A percentile compares a stretch with the other conserved stretches of the same genome.
Evolutionary conservation across 176 grass and related monocot species (phyloP).

Genomic region (Musa schizocarpa): DNA sequence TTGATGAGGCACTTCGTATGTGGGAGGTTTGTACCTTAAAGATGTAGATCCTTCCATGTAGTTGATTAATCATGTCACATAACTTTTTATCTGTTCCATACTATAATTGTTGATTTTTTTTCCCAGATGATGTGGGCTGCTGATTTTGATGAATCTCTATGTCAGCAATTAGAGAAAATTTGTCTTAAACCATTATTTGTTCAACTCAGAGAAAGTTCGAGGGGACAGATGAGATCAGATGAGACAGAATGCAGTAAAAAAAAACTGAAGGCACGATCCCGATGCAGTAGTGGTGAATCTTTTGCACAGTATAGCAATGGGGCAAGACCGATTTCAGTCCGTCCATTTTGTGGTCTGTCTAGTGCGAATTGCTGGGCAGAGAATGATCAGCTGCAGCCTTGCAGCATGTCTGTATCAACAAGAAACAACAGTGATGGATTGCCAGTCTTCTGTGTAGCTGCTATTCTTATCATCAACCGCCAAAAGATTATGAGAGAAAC

Average conservation of each 20-base stretch:
- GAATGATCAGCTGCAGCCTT: constrained; percentile 31
- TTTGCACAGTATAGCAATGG: constrained; percentile 30
- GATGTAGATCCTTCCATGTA: constrained; percentile 8
- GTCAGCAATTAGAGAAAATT: constrained; percentile 49
- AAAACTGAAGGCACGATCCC: constrained; percentile 40
- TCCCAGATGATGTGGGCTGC: constrained; percentile 99
- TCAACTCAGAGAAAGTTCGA: constrained; percentile 31
- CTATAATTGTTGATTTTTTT: constrained; percentile 8
- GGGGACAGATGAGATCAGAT: constrained; percentile 43
- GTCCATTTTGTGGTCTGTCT: constrained; percentile 72
- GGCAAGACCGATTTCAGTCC: constrained; percentile 39
- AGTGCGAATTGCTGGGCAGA: constrained; percentile 80
- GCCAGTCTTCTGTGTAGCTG: constrained; percentile 80
- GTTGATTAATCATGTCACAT: neutral
- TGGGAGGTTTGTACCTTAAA: constrained; percentile 73
- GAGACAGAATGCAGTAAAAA: constrained; percentile 33
- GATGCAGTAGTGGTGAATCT: constrained; percentile 47
- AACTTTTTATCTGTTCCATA: constrained; percentile 5
- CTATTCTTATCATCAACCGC: constrained; percentile 41
- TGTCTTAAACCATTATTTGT: constrained; percentile 65
- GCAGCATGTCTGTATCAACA: constrained; percentile 22
- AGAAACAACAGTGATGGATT: constrained; percentile 64
- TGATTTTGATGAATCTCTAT: constrained; percentile 86
- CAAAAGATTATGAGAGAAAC: constrained; percentile 16
- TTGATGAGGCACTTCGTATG: constrained; percentile 83